phyloP scores from a whole-genome alignment of 164 flowering plant species.

The Vitis rupestris region DNA sequence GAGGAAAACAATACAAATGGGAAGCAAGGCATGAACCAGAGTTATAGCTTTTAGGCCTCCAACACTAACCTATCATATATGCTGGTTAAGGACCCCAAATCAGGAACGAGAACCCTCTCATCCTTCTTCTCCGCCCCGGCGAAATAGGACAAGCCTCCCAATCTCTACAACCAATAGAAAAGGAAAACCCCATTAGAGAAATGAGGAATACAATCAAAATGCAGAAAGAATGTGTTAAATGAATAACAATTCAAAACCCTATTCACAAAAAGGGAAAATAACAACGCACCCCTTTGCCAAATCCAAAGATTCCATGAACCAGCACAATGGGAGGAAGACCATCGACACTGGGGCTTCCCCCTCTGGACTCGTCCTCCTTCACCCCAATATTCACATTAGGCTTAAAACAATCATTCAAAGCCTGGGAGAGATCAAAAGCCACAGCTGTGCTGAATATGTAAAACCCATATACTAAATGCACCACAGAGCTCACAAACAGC shows the following conservation, averaged over 20 bases:
- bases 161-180: constrained; percentile 45
- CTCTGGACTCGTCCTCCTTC: constrained; percentile 18
- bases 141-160: constrained; percentile 92
- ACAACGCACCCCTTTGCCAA: constrained; percentile 88
- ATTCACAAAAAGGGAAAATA: neutral
- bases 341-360: constrained; percentile 13
- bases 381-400: constrained; percentile 28
- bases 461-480: constrained; percentile 82
- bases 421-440: constrained; percentile 72
- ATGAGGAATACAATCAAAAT: neutral
- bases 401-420: constrained; percentile 45
- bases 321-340: constrained; percentile 85
- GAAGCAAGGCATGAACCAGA: constrained; percentile 1
- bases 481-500: constrained; percentile 72
- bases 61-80: constrained; percentile 75
- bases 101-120: constrained; percentile 91
- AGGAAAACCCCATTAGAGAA: constrained; percentile 8
- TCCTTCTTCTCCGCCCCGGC: constrained; percentile 99
- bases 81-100: constrained; percentile 96
- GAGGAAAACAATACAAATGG: neutral
- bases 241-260: neutral
- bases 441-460: constrained; percentile 91
- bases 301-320: constrained; percentile 98
- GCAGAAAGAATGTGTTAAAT: neutral
- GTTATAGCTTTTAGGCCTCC: neutral